Base-by-base conservation (phyloP, 2,329 filamentous ascomycete genomes). In the Curvularia hawaiiensis region DNA sequence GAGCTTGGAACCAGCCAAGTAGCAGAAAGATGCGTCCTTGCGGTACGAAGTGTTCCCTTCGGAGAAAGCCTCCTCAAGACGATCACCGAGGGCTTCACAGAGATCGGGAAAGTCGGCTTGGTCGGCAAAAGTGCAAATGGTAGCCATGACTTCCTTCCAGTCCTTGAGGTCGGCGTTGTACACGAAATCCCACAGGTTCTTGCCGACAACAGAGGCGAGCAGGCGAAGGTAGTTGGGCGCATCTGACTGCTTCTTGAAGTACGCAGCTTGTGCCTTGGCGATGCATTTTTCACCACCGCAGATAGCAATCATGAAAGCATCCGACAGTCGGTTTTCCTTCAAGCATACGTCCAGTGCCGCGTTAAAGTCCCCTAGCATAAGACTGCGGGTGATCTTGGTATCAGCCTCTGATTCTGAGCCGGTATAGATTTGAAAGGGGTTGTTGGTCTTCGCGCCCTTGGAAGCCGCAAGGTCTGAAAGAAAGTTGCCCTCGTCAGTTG, bases 141-240 rank as follows among this genome's bases (percentile, higher is more conserved):
- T 90, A 28, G 92, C 93, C 90, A 99, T 96, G 3, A 94, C 89
- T 77, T 98, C 95, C 79, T 96, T 98, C 96, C 95, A 99, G 78
- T 95, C 90, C 51, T 85, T 84, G 45, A 99, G 80, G 71, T 97
- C 91, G 8, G 94, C 95, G 71, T 99, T 99, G 79, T 98, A 92
- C 8, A 98, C 95, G 45, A 98, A 85, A 78, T 99, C 95, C 95
- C 94, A 98, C 1, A 99, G 84, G 71, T 99, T 97, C 82, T 98
- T 98, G 61, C 90, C 88, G 56, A 97, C 93, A 50, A 99, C 91
- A 6, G 94, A 97, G 50, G 91, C 89, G 53, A 99, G 83, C 9
- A 99, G 83, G 43, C 96, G 89, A 55, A 98, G 82, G 72, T 99
- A 99, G 78, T 94, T 98, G 1, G 96, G 94, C 28, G 89, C 88